A percentile compares a stretch with the other conserved stretches of the same genome.
Evolutionary conservation across 2,329 filamentous ascomycete species (phyloP).

Genomic region (Sarocladium strictum): DNA sequence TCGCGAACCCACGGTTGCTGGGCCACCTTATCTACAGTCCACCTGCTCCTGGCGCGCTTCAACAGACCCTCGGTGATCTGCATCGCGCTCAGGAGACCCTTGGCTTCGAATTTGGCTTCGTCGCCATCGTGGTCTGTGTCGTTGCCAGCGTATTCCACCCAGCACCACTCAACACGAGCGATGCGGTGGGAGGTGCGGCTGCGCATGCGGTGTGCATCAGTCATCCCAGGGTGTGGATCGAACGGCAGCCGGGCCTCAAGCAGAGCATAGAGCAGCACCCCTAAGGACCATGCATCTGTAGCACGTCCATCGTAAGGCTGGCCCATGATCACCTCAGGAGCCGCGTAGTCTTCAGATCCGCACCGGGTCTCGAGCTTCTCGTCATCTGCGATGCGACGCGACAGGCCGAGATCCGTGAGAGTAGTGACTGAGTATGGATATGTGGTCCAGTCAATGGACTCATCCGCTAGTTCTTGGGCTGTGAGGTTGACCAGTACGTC

Average conservation of each 20-base stretch:
- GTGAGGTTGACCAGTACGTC: slow-evolving; percentile 89
- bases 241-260: slow-evolving; percentile 92
- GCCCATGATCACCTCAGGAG: slow-evolving; percentile 92
- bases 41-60: slow-evolving; percentile 74
- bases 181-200: slow-evolving; percentile 90
- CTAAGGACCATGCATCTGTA: slow-evolving; percentile 92
- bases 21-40: slow-evolving; percentile 68
- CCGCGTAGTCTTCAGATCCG: slow-evolving; percentile 94
- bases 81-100: slow-evolving; percentile 67
- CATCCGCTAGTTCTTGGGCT: slow-evolving; percentile 56
- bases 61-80: slow-evolving; percentile 78
- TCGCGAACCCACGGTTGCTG: slow-evolving; percentile 68
- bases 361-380: slow-evolving; percentile 90
- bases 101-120: slow-evolving; percentile 52
- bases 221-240: slow-evolving; percentile 77
- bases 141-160: slow-evolving; percentile 77
- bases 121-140: slow-evolving; percentile 80
- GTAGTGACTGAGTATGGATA: slow-evolving; percentile 82
- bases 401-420: slow-evolving; percentile 86
- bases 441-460: slow-evolving; percentile 60
- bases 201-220: slow-evolving; percentile 67
- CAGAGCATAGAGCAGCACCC: slow-evolving; percentile 86
- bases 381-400: slow-evolving; percentile 75
- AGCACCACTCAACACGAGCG: slow-evolving; percentile 90
- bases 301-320: slow-evolving; percentile 89